Evolutionary conservation across 139 green algal genomes (phyloP).

Genomic region (Marvania coccoides): DNA sequence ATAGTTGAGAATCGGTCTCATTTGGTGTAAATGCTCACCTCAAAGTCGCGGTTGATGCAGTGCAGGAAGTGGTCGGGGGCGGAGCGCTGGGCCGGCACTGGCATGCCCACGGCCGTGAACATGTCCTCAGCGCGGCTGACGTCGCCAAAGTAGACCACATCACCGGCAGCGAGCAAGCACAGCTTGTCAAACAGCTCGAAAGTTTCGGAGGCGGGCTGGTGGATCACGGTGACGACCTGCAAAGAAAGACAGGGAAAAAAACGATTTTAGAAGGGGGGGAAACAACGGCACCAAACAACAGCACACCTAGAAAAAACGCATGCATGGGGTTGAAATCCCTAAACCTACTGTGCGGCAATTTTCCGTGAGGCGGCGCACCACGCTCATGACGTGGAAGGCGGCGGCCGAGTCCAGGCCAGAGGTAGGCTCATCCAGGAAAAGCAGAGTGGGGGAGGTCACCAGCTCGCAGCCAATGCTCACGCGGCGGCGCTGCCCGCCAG

Average conservation of each 20-base stretch:
- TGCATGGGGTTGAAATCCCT: no score
- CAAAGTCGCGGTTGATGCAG: conserved; percentile 62
- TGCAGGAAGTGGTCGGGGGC: conserved; percentile 62
- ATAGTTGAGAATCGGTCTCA: not conserved
- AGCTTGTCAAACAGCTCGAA: conserved; percentile 54
- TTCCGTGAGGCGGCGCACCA: conserved; percentile 29
- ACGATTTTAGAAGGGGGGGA: no score
- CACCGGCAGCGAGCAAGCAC: conserved; percentile 32
- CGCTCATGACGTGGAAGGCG: conserved; percentile 45
- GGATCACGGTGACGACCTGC: conserved; percentile 50
- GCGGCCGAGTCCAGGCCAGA: conserved; percentile 59
- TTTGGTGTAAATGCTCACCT: conserved; percentile 13
- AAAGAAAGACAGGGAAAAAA: no score
- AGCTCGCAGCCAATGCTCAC: conserved; percentile 70
- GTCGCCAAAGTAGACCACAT: conserved; percentile 50
- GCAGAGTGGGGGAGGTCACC: conserved; percentile 56
- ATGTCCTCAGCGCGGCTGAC: conserved; percentile 30
- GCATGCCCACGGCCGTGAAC: conserved; percentile 50
- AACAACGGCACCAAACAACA: no score
- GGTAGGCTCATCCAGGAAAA: conserved; percentile 87
- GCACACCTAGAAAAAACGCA: no score
- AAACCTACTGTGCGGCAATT: conserved; percentile 40
- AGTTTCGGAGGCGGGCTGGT: conserved; percentile 53
- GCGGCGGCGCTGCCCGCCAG: conserved; percentile 59
- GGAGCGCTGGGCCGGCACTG: conserved; percentile 40